Percentiles rank a stretch among this genome's conserved stretches.
These are phyloP conservation scores for Ophiostoma piceae DNA, from an alignment of 2,329 filamentous ascomycete genomes.

Conservation along the genomic window DNA sequence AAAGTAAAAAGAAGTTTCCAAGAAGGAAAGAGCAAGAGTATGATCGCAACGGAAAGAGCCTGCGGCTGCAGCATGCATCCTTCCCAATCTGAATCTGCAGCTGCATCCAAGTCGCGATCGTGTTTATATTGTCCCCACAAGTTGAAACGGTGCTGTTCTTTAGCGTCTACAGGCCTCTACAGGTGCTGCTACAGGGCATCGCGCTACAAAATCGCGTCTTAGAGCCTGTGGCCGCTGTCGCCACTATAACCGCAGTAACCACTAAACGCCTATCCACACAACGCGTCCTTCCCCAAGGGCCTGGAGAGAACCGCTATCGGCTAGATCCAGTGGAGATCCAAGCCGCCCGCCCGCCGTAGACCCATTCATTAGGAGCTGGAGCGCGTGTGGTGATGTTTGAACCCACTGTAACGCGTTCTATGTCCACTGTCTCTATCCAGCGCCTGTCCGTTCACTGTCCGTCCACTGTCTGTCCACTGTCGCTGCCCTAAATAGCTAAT, in stretches of 20 bases:
- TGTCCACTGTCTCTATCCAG: no score
- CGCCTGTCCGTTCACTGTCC: no score
- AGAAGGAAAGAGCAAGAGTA: not conserved
- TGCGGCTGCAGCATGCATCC: constrained; percentile 11
- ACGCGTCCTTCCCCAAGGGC: constrained; percentile 9
- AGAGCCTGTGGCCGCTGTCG: not conserved
- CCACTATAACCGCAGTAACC: not conserved
- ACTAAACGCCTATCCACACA: not conserved
- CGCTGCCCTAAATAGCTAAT: no score
- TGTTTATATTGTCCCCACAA: not conserved
- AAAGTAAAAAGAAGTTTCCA: not conserved
- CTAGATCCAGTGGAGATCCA: constrained; percentile 12
- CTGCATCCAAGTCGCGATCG: not conserved
- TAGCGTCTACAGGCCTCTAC: not conserved
- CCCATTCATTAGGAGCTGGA: constrained; percentile 11
- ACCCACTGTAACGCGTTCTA: constrained; percentile 10
- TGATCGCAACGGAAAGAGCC: not conserved
- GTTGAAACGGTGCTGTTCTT: not conserved
- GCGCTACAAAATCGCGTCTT: not conserved
- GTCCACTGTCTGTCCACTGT: no score
- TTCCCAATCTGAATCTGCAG: constrained; percentile 1
- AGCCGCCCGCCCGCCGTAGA: not conserved
- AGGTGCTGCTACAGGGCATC: not conserved
- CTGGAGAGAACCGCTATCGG: constrained; percentile 7
- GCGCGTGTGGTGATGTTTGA: constrained; percentile 1